Evolutionary conservation across 1,139 yeast genomes (phyloP).

Genomic region (Pichia sorboxylosa): DNA sequence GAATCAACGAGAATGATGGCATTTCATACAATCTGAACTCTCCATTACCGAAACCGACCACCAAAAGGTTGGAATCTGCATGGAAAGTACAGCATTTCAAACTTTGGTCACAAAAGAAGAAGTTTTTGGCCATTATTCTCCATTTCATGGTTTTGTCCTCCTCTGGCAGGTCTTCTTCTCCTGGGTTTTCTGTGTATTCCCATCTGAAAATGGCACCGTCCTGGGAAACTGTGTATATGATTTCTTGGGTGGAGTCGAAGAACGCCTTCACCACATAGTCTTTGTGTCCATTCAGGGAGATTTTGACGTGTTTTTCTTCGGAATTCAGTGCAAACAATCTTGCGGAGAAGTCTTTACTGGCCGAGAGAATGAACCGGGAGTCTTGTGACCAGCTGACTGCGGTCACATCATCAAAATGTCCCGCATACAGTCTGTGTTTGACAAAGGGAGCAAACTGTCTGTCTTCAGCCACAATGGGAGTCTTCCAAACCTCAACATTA

Average conservation of each 20-base stretch:
- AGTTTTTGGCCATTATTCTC: slow-evolving; percentile 73
- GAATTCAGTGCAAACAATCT: slow-evolving; percentile 71
- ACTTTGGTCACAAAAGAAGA: slow-evolving; percentile 61
- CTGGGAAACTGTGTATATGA: slow-evolving; percentile 79
- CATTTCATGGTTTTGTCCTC: slow-evolving; percentile 39
- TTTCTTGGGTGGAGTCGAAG: slow-evolving; percentile 76
- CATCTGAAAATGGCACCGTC: slow-evolving; percentile 92
- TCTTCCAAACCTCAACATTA: slow-evolving; percentile 86
- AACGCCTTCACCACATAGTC: slow-evolving; percentile 82
- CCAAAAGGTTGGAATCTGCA: slow-evolving; percentile 52
- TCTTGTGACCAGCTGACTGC: slow-evolving; percentile 83
- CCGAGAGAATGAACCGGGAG: slow-evolving; percentile 73
- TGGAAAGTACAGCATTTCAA: slow-evolving; percentile 82
- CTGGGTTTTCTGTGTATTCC: slow-evolving; percentile 58
- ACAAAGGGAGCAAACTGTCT: slow-evolving; percentile 94
- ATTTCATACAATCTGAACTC: slow-evolving; percentile 88
- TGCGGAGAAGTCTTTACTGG: slow-evolving; percentile 85
- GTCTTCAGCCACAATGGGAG: slow-evolving; percentile 64
- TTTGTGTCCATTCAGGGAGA: slow-evolving; percentile 85
- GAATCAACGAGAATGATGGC: slow-evolving; percentile 65
- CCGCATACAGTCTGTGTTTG: slow-evolving; percentile 81
- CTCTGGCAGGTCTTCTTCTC: slow-evolving; percentile 29
- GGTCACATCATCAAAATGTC: slow-evolving; percentile 77
- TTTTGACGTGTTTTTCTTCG: slow-evolving; percentile 69
- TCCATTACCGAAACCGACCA: slow-evolving; percentile 88